phyloP scores from a whole-genome alignment of 371 early-diverging fungal species.

The Rhizopus sp. region DNA sequence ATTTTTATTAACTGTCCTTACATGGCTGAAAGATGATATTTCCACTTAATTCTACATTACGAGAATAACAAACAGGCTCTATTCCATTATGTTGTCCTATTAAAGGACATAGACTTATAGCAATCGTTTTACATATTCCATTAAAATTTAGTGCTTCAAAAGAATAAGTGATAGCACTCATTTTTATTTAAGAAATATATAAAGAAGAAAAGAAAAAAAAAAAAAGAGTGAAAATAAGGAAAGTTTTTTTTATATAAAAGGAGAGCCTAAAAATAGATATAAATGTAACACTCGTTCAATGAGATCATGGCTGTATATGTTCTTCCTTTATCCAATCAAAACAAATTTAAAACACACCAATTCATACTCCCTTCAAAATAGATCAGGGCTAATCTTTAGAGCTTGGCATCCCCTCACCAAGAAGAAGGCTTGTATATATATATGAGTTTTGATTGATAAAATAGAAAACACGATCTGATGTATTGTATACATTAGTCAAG shows the following conservation, averaged over 20 bases:
- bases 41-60: conserved; percentile 84
- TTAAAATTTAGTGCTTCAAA: conserved; percentile 68
- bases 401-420: too few relatives aligned
- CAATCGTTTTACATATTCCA: conserved; percentile 79
- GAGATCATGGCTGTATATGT: background rate
- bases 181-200: conserved; percentile 9
- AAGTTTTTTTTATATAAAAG: background rate
- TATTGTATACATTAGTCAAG: too few relatives aligned
- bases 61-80: conserved; percentile 90
- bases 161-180: conserved; percentile 45
- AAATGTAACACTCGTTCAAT: background rate
- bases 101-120: conserved; percentile 87
- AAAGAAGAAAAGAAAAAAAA: conserved; percentile 2
- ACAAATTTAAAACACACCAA: background rate
- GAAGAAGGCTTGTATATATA: too few relatives aligned
- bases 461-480: too few relatives aligned
- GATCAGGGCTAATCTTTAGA: too few relatives aligned
- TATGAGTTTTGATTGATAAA: too few relatives aligned
- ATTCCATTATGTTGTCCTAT: conserved; percentile 76
- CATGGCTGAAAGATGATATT: conserved; percentile 90
- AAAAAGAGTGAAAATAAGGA: background rate
- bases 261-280: background rate
- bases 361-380: background rate
- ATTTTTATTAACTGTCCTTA: conserved; percentile 31
- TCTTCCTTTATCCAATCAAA: too few relatives aligned